Evolutionary conservation across 2,329 filamentous ascomycete genomes (phyloP).

Genomic region (Clonostachys sp.): DNA sequence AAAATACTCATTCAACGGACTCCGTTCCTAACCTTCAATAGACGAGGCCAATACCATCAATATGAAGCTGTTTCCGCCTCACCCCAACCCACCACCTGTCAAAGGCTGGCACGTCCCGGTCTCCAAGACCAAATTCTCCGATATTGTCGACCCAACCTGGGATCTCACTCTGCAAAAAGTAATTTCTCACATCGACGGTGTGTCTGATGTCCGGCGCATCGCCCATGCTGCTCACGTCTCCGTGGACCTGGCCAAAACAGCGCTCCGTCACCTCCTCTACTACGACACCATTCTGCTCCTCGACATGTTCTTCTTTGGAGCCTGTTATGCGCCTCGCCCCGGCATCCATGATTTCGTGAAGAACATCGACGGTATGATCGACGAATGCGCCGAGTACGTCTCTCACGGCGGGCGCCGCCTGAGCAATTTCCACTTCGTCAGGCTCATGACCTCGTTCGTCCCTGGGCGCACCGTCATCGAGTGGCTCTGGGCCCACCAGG

Average conservation of each 20-base stretch:
- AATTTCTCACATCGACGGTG: constrained; percentile 82
- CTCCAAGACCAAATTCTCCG: constrained; percentile 58
- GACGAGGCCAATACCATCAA: constrained; percentile 94
- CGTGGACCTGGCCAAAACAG: constrained; percentile 78
- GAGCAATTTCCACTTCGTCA: constrained; percentile 64
- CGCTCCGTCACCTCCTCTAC: constrained; percentile 84
- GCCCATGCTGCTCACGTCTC: constrained; percentile 82
- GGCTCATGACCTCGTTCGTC: constrained; percentile 80
- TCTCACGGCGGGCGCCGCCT: constrained; percentile 42
- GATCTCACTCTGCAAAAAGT: constrained; percentile 76
- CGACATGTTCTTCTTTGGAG: constrained; percentile 91
- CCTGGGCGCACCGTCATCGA: constrained; percentile 81
- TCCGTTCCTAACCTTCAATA: constrained; percentile 19
- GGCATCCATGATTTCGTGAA: constrained; percentile 76
- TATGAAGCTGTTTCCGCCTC: constrained; percentile 89
- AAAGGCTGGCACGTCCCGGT: constrained; percentile 90
- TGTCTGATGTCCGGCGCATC: constrained; percentile 85
- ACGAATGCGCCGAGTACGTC: constrained; percentile 85
- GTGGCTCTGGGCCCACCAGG: constrained; percentile 75
- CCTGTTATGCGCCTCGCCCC: constrained; percentile 79
- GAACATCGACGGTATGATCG: constrained; percentile 69
- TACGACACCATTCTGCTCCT: constrained; percentile 88
- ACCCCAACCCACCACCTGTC: constrained; percentile 71
- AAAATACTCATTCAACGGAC: neutral
- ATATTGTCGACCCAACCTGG: constrained; percentile 64